These are phyloP conservation scores for Paecilomyces niveus DNA, from an alignment of 2,329 filamentous ascomycete species.

Conservation along the genomic window DNA sequence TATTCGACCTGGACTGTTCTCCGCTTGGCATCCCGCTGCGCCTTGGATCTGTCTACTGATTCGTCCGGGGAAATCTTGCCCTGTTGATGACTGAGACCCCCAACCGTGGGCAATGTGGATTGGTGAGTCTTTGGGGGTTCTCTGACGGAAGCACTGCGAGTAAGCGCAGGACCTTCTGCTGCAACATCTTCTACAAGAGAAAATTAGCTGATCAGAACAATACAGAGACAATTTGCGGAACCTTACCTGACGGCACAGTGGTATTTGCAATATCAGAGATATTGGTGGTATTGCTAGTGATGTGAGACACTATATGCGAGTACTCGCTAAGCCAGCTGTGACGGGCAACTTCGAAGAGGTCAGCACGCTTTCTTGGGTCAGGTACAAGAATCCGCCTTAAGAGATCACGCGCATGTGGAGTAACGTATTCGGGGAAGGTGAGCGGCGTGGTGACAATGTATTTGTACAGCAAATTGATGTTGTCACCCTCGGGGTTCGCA, in stretches of 20 bases:
- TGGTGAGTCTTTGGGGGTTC: constrained; percentile 66
- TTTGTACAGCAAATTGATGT: constrained; percentile 98
- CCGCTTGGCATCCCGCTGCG: constrained; percentile 74
- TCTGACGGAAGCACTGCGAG: constrained; percentile 86
- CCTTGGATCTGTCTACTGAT: constrained; percentile 57
- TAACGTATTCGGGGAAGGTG: constrained; percentile 98
- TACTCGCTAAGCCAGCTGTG: constrained; percentile 99
- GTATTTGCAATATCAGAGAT: constrained; percentile 78
- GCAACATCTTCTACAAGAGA: constrained; percentile 36
- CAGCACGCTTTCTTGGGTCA: constrained; percentile 87
- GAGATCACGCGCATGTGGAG: constrained; percentile 88
- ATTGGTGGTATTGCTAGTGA: constrained; percentile 89
- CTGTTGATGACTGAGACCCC: constrained; percentile 64
- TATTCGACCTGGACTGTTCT: constrained; percentile 97
- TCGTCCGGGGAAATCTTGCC: constrained; percentile 64
- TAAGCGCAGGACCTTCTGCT: constrained; percentile 57
- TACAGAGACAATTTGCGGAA: constrained; percentile 2
- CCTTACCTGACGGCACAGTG: constrained; percentile 55
- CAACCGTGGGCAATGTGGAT: constrained; percentile 41
- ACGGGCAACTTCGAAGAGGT: constrained; percentile 92
- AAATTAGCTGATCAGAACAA: background rate
- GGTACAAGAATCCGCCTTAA: constrained; percentile 89
- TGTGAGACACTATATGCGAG: constrained; percentile 91
- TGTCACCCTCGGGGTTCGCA: constrained; percentile 95
- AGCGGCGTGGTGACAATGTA: constrained; percentile 97